Conservation (phyloP, 2,329 filamentous ascomycete genomes). For the Cercospora sp. region DNA sequence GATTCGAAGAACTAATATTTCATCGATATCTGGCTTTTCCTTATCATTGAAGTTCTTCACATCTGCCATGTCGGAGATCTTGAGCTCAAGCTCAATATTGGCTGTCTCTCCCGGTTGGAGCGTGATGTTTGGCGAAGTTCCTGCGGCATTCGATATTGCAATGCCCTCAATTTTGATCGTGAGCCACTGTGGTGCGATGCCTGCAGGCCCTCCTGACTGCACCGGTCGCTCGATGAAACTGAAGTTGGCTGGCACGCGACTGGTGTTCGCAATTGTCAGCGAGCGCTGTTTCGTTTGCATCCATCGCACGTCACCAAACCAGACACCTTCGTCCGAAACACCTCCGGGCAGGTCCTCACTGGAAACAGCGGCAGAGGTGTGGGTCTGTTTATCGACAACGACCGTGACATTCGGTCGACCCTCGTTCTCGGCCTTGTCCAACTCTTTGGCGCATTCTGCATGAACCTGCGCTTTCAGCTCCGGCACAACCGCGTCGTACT, state of each 20-base stretch:
- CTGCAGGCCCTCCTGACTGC: conserved; percentile 46
- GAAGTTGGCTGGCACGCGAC: conserved; percentile 75
- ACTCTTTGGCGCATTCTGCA: conserved; percentile 79
- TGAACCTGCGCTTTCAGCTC: conserved; percentile 81
- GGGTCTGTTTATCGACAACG: conserved; percentile 64
- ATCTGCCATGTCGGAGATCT: conserved; percentile 63
- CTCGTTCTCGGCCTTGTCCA: conserved; percentile 92
- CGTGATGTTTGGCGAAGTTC: conserved; percentile 54
- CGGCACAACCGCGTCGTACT: conserved; percentile 83
- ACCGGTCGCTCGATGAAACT: conserved; percentile 73
- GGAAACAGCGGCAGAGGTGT: conserved; percentile 35
- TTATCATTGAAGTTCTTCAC: conserved; percentile 70
- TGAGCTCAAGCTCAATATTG: conserved; percentile 66
- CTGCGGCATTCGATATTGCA: conserved; percentile 23
- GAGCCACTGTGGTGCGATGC: conserved; percentile 66
- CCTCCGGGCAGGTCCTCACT: conserved; percentile 30
- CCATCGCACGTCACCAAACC: conserved; percentile 76
- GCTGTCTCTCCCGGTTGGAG: conserved; percentile 84
- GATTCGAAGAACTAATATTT: conserved; percentile 84
- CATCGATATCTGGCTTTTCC: conserved; percentile 65
- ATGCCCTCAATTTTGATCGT: conserved; percentile 49
- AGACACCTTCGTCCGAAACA: conserved; percentile 59
- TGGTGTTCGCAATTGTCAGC: conserved; percentile 89
- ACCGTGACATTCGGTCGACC: conserved; percentile 69
- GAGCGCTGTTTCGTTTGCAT: conserved; percentile 64